Evolutionary conservation across 768 basidiomycete species (phyloP).

Genomic region (Trametopsis cervina): DNA sequence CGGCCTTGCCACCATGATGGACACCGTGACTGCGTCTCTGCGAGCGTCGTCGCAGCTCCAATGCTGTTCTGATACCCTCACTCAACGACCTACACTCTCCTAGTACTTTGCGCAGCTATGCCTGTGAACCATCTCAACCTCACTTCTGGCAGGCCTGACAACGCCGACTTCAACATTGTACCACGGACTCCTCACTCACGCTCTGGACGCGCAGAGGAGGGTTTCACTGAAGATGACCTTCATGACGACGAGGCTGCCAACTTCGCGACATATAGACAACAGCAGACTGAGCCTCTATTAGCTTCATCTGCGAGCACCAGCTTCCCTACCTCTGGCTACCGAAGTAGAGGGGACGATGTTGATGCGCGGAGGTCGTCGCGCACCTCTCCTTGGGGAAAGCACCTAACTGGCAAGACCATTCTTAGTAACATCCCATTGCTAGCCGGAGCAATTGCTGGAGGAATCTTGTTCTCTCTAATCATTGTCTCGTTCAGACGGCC

Average conservation of each 20-base stretch:
- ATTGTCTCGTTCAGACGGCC: slow-evolving; percentile 45
- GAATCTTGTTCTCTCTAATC: slow-evolving; percentile 38
- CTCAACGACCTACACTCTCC: no score
- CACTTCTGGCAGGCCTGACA: slow-evolving; percentile 14
- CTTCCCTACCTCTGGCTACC: slow-evolving; percentile 33
- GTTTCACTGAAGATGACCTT: slow-evolving; percentile 42
- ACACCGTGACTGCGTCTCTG: no score
- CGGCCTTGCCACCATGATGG: no score
- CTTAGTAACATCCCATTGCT: slow-evolving; percentile 31
- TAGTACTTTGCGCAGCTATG: no score
- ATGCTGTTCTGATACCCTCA: no score
- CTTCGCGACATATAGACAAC: slow-evolving; percentile 29
- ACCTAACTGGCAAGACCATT: slow-evolving; percentile 7
- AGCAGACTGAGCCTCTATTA: slow-evolving; percentile 40
- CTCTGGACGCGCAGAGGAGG: slow-evolving; percentile 50
- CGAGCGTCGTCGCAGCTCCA: no score
- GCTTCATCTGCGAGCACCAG: slow-evolving; percentile 29
- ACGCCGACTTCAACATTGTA: slow-evolving; percentile 30
- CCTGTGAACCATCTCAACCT: slow-evolving; percentile 6
- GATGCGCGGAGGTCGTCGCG: slow-evolving; percentile 11
- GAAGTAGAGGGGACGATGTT: slow-evolving; percentile 36
- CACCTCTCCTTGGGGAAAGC: slow-evolving; percentile 3
- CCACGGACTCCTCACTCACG: slow-evolving; percentile 61
- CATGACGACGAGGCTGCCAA: slow-evolving; percentile 31
- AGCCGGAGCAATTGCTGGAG: slow-evolving; percentile 37